Evolutionary conservation across 2,329 filamentous ascomycete species (phyloP), one percentile per base, ranked within the genome.

Genomic region (Sphaceloma murrayae): DNA sequence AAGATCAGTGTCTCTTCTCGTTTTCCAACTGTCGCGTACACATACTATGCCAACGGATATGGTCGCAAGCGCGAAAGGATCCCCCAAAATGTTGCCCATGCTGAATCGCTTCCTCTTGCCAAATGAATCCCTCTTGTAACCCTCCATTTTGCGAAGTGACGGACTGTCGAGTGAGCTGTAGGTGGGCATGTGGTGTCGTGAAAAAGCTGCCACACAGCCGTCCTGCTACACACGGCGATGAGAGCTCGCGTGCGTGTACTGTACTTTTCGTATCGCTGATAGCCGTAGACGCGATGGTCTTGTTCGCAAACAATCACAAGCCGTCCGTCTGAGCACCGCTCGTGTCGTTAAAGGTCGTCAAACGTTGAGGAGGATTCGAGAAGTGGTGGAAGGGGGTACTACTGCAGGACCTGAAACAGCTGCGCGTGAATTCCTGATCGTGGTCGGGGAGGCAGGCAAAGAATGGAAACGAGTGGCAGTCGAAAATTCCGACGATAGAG

Each of bases 51-150:
- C 78, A 63, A 96, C 95, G 47, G 89, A 95, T 52, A 94, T 78
- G 26, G 91, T 96, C 45, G 88, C 87, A 49, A 98, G 75, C 48
- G 89, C 88, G 65, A 98, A 96, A 4, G 91, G 91, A 67, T 98
- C 89, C 56, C 91, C 91, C 49, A 95, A 74, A 56, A 98, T 87
- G 66, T 95, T 93, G 61, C 84, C 84, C 64, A 88, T 65, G 63
- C 77, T 82, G 64, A 94, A 80, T 56, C 65, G 67, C 67, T 67
- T 71, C 47, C 57, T 58, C 43, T 69, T 68, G 43, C 59, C 59
- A 53, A 64, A 61, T 47, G 44, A 46, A 22, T 48, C 45, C 22
- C 45, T 45, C 34, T 54, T 51, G 34, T 59, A 70, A 62, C 77
- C 72, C 71, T 87, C 82, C 82, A 86, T 86, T 79, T 86, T 87